Base-by-base conservation (phyloP, 2,329 filamentous ascomycete genomes). In the Lachnellula suecica region DNA sequence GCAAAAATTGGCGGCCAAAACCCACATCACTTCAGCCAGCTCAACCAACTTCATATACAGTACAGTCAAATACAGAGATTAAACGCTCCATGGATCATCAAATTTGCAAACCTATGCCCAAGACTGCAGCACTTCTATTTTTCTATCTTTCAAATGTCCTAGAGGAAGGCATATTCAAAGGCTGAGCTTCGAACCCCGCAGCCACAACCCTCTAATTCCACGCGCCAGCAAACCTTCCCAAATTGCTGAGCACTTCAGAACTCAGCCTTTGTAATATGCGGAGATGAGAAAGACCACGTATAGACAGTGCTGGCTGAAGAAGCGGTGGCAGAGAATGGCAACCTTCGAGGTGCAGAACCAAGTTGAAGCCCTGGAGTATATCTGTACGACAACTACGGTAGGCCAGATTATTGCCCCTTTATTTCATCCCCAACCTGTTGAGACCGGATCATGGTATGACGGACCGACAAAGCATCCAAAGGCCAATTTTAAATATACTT, bases 281-380 rank as follows among this genome's bases (percentile, higher is more conserved):
- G 63, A 70, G 46, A 70, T 74, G 57, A 73, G 77, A 63, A 78
- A 83, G 60, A 66, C 71, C 4, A 77, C 73, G 11, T 85, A 85
- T 56, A 76, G 77, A 69, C 72, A 37, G 76, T 85, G 6, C 67
- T 85, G 44, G 70, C 77, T 9, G 82, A 82, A 6, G 77, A 77
- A 9, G 78, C 81, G 2, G 68, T 84, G 35, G 72, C 75, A 3
- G 80, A 78, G 1, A 79, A 83, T 55, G 79, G 79, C 31, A 81
- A 78, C 61, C 64, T 65, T 41, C 40, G 85, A 85, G 68, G 82
- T 50, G 61, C 80, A 46, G 84, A 89, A 62, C 85, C 2, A 89
- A 89, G 70, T 73, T 85, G 61, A 88, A 88, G 67, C 89, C n/a
- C n/a, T n/a, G n/a, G n/a, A n/a, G n/a, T n/a, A n/a, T n/a, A n/a